phyloP scores from a whole-genome alignment of 208 protist species.

The Hexamita inflata region DNA sequence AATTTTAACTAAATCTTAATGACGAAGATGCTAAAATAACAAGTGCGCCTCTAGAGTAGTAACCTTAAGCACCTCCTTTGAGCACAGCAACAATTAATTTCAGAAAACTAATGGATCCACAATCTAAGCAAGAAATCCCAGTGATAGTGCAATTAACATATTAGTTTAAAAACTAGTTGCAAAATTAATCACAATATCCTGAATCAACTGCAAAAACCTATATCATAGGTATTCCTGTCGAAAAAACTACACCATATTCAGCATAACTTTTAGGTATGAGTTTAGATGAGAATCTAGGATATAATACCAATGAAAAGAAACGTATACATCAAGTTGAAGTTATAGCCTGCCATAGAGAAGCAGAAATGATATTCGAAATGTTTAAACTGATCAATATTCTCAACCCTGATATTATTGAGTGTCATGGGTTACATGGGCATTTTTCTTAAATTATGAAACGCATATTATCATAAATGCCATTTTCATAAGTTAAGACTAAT shows the following conservation, averaged over 20 bases:
- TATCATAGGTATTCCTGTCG: not conserved
- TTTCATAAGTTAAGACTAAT: not conserved
- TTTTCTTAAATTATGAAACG: not conserved
- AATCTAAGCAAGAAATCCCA: not conserved
- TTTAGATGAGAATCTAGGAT: not conserved
- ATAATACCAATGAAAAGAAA: not conserved
- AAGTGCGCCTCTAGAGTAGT: not conserved
- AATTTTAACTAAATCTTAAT: not conserved
- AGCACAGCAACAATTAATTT: not conserved
- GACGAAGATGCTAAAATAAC: not conserved
- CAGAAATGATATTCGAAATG: not conserved
- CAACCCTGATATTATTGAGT: not conserved
- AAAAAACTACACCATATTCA: not conserved
- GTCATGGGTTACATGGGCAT: not conserved
- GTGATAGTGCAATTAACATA: not conserved
- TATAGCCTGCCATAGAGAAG: not conserved
- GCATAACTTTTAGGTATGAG: not conserved
- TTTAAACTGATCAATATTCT: not conserved
- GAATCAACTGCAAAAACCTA: not conserved
- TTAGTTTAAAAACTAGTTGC: not conserved
- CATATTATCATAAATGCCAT: not conserved
- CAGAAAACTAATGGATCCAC: not conserved
- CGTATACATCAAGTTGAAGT: not conserved
- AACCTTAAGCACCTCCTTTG: not conserved
- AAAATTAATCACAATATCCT: not conserved